phyloP scores from a whole-genome alignment of 225 moss, liverwort and hornwort species.

The Lunularia cruciata region DNA sequence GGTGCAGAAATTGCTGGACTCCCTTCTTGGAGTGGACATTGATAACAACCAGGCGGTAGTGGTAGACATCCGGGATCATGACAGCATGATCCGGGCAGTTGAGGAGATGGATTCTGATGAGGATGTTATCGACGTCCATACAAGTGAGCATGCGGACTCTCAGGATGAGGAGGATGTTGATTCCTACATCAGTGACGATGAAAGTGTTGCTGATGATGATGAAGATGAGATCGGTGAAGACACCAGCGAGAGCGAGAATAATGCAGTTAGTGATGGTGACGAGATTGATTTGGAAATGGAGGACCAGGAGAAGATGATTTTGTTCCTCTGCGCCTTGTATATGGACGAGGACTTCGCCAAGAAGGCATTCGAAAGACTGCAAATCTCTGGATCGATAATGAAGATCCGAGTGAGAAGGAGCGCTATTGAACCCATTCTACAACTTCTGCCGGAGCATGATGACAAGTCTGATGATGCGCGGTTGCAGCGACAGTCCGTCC shows the following conservation, averaged over 20 bases:
- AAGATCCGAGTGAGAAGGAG: slow-evolving; percentile 8
- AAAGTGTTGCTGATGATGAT: neutral
- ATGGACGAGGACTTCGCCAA: slow-evolving; percentile 17
- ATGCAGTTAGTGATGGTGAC: neutral
- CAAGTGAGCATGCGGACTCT: neutral
- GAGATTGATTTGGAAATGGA: slow-evolving; percentile 15
- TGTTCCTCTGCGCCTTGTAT: slow-evolving; percentile 12
- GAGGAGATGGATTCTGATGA: slow-evolving; percentile 9
- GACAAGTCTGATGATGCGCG: slow-evolving; percentile 4
- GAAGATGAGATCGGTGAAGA: neutral
- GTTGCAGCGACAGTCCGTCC: slow-evolving; percentile 1
- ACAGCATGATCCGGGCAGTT: slow-evolving; percentile 3
- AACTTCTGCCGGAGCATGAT: slow-evolving; percentile 23
- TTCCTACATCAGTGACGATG: neutral
- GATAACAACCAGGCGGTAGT: slow-evolving; percentile 7
- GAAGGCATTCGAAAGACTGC: slow-evolving; percentile 9
- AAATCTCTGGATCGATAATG: neutral
- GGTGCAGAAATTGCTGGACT: neutral
- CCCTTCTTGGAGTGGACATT: neutral
- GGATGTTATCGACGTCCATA: neutral
- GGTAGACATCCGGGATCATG: slow-evolving; percentile 1
- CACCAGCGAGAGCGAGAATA: too few relatives aligned
- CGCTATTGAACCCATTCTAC: slow-evolving; percentile 16
- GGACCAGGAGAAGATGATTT: slow-evolving; percentile 8
- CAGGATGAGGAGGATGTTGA: neutral